Evolutionary conservation across 345 rosid species (phyloP).

Genomic region (Durio zibethinus): DNA sequence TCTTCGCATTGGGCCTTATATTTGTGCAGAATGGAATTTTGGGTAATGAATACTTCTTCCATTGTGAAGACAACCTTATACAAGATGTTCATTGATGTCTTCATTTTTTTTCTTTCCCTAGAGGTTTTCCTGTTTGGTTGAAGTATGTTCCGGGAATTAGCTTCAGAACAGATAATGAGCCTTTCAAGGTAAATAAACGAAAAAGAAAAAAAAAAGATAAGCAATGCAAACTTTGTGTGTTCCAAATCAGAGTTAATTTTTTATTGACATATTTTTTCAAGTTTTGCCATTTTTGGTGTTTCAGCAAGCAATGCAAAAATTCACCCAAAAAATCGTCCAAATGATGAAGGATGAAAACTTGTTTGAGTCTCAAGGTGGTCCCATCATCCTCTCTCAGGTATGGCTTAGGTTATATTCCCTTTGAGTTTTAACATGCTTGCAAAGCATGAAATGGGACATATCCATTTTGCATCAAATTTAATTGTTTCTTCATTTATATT

Average conservation of each 20-base stretch:
- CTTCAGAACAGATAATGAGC: constrained; percentile 81
- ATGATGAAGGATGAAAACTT: constrained; percentile 70
- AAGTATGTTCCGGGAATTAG: constrained; percentile 75
- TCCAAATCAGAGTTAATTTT: not conserved
- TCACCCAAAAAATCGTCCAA: constrained; percentile 69
- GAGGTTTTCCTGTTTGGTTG: constrained; percentile 88
- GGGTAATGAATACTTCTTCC: constrained; percentile 36
- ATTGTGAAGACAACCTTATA: not conserved
- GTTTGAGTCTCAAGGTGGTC: constrained; percentile 81
- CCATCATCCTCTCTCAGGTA: constrained; percentile 86
- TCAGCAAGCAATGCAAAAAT: constrained; percentile 59
- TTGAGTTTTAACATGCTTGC: not conserved
- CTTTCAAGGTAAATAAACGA: constrained; percentile 57
- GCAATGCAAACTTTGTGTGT: not conserved
- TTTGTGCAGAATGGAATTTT: constrained; percentile 78
- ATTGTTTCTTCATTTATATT: not conserved
- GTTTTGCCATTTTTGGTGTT: constrained; percentile 15
- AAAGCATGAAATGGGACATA: not conserved
- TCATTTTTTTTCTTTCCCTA: constrained; percentile 10
- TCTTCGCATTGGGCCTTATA: constrained; percentile 73
- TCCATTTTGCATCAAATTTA: not conserved
- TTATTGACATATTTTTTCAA: not conserved
- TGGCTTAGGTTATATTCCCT: not conserved
- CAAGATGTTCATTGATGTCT: not conserved
- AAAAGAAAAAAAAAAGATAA: not conserved